Base-by-base conservation (phyloP, 352 stramenopile species). In the Blastocystis sp. region DNA sequence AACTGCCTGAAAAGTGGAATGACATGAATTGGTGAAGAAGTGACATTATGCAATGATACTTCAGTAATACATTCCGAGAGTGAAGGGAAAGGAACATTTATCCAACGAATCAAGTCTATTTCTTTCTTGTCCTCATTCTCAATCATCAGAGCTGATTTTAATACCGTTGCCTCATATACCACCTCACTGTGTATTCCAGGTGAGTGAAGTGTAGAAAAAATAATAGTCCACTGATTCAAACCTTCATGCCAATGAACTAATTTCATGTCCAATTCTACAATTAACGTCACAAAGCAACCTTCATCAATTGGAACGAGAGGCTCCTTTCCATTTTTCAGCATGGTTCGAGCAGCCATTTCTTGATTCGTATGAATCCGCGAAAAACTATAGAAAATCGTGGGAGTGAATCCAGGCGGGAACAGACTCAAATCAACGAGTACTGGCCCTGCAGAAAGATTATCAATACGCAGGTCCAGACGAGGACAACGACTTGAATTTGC, bases 261-360 rank as follows among this genome's bases (percentile, higher is more conserved):
- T 27, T 64, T 44, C 73, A 84, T 84, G 56, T 84, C 51, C 51
- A 84, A 27, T 35, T 84, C 73, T n/a, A 84, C 24, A n/a, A 56
- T 48, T 44, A 84, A 44, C 0, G 54, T 84, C 48, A 42, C 73
- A 22, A 66, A 84, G 30, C 48, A 66, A 5, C 30, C 35, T 56
- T 84, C 73, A 4, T 37, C 44, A 22, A 84, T 60, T 27, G 33
- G 15, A 19, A 84, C 51, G 0, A 44, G n/a, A 0, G 73, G n/a
- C 0, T 37, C 22, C 2, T 13, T 84, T 81, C 48, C 44, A 51
- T n/a, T 66, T 7, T 68, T 66, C 17, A 68, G 22, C 17, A 76
- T 44, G 1, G 64, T 76, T 15, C 42, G 51, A 48, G n/a, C 22
- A 30, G 40, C 35, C 73, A 66, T 66, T 19, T 58, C 22, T 42